Base-by-base conservation (phyloP, 768 basidiomycete genomes). In the Suillus sp. region DNA sequence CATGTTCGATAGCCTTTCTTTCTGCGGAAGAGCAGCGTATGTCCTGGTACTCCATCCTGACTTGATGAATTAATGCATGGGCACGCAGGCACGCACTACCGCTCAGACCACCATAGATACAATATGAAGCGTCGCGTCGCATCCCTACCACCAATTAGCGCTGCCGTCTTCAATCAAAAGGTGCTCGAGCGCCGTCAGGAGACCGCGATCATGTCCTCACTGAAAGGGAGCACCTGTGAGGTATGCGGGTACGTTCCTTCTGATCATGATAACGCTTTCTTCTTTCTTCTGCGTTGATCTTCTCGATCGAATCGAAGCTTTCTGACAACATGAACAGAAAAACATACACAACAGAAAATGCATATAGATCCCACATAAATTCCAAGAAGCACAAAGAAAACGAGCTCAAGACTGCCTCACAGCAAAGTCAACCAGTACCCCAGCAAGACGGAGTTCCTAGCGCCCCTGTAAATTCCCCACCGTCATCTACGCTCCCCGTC, bases 91-190 rank as follows among this genome's bases (percentile, higher is more conserved):
- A 78, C 79, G 0, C 97, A 99, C 74, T 98, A 96, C 76, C 86
- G 88, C 66, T 93, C 93, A 30, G 97, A 99, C 76, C 91, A 92
- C 75, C 97, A 99, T 79, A 83, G 95, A 60, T 99, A 99, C 78
- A 99, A 99, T 73, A 94, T 98, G 88, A 96, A 96, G 81, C 91
- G 96, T 67, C 88, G 95, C 34, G 92, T 99, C 20, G 96, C 96
- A 2, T 86, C 84, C 6, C 83, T 99, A 2, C 91, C 93, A 10
- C 95, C 96, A 2, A 87, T 99, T 70, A 88, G 86, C 63, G 84
- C 83, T 0, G 77, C 82, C 8, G 68, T 89, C 1, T 99, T 98
- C 78, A 90, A 95, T 69, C 86, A 93, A 70, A 99, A 98, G 71
- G 90, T 97, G 14, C 73, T 90, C 34, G 92, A 96, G 66, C 79